These are phyloP conservation scores for Drosera spatulata DNA, from an alignment of 179 eudicot species.

Conservation along the genomic window DNA sequence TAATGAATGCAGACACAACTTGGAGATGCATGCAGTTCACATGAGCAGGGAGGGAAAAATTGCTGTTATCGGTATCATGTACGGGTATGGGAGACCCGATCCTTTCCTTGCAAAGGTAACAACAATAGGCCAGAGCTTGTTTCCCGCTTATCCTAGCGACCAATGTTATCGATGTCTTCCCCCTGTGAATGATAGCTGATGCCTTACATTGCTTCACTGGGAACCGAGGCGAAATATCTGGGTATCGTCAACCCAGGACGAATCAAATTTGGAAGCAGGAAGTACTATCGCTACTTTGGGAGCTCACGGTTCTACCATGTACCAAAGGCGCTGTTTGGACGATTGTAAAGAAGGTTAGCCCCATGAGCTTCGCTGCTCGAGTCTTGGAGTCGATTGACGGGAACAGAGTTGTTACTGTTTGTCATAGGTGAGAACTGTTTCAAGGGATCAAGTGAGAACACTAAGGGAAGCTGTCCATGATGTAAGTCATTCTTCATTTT, in stretches of 20 bases:
- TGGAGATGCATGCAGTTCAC: slow-evolving; percentile 38
- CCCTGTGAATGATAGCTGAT: slow-evolving; percentile 22
- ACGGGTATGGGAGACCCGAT: slow-evolving; percentile 27
- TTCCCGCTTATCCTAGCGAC: no score
- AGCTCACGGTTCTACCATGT: slow-evolving; percentile 32
- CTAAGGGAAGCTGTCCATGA: slow-evolving; percentile 20
- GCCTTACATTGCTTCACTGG: slow-evolving; percentile 10
- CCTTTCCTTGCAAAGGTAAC: slow-evolving; percentile 27
- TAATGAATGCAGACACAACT: slow-evolving; percentile 11
- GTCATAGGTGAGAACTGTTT: slow-evolving; percentile 24
- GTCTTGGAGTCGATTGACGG: background rate
- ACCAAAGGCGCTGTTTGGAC: slow-evolving; percentile 29
- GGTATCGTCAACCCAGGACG: slow-evolving; percentile 11
- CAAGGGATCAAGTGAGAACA: slow-evolving; percentile 20
- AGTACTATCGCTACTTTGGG: slow-evolving; percentile 15
- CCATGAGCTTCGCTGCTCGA: background rate
- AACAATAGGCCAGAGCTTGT: background rate
- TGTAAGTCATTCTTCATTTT: slow-evolving; percentile 15
- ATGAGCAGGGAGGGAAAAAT: slow-evolving; percentile 6
- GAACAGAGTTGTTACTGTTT: background rate
- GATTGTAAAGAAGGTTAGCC: slow-evolving; percentile 13
- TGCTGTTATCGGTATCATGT: slow-evolving; percentile 29
- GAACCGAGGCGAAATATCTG: slow-evolving; percentile 2
- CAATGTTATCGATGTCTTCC: no score
- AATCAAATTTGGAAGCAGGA: background rate